A percentile compares a stretch with the other conserved stretches of the same genome.
Evolutionary conservation across 139 green algal species (phyloP).

Genomic region (Pseudopediastrum boryanum): DNA sequence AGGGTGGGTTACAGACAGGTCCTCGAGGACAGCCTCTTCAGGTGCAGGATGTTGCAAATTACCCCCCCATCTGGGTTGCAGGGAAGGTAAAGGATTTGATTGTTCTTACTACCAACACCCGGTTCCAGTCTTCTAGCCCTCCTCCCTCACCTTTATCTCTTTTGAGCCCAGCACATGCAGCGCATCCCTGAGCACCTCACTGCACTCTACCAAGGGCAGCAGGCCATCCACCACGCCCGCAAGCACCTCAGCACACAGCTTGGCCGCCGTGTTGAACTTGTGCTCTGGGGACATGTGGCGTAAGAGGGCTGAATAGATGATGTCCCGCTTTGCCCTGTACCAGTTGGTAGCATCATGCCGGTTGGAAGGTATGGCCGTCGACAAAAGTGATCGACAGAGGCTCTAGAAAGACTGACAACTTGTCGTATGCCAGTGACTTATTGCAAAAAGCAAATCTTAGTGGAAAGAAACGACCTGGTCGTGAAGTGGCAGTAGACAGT

Average conservation of each 20-base stretch:
- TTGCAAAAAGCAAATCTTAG: no score
- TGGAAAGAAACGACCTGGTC: no score
- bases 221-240: slow-evolving; percentile 69
- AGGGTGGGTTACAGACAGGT: no score
- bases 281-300: slow-evolving; percentile 83
- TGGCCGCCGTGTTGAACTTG: slow-evolving; percentile 73
- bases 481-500: no score
- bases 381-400: not conserved
- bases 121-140: no score
- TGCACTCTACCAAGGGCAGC: slow-evolving; percentile 65
- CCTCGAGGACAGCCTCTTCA: no score
- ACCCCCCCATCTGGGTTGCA: no score
- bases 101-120: no score
- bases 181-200: slow-evolving; percentile 80
- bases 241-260: slow-evolving; percentile 58
- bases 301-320: slow-evolving; percentile 70
- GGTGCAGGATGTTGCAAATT: no score
- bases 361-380: no score
- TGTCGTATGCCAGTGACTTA: no score
- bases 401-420: not conserved
- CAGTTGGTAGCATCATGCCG: not conserved
- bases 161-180: slow-evolving; percentile 75
- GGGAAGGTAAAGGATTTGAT: no score
- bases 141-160: slow-evolving; percentile 77
- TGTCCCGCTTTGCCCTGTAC: slow-evolving; percentile 56